Evolutionary conservation across 2,329 filamentous ascomycete species (phyloP), one percentile per base, ranked within the genome.

Genomic region (Colletotrichum lindemuthianum): DNA sequence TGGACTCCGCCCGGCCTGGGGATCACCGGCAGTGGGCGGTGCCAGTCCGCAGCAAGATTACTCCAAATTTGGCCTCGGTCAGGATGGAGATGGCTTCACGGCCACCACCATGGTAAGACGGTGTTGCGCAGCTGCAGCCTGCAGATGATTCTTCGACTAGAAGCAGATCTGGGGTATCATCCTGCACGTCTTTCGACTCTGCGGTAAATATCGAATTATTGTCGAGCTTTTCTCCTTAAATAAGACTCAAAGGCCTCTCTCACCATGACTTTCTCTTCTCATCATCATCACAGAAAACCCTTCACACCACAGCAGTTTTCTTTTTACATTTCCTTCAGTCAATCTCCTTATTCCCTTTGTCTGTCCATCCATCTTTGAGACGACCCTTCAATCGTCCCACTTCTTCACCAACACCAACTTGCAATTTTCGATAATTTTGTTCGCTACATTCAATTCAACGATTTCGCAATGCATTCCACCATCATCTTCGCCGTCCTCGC

Each of bases 321-420:
- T 43, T 43, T 49, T 15, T 11, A 33, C 33, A 34, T 57, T 47
- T 64, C 51, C 34, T 43, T 13, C 45, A 15, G 11, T 55, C 9
- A 24, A 39, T 59, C 54, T 67, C 47, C 60, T 65, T 65, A 40
- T 67, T 48, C 65, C 55, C 47, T 67, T 60, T 60, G 55, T 65
- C 51, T 36, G 24, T 55, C 50, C 50, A 43, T 53, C 63, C 59
- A 49, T 58, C 47, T 16, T 64, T 36, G 32, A 34, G 51, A 41
- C 16, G 51, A 37, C 56, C 50, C 9, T 9, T 56, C 45, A 45
- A 24, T n/a, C 32, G 36, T 61, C 24, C 24, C 37, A 37, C 32
- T 52, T 43, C 51, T 43, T 34, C 45, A 24, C 37, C 24, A 15
- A 16, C 12, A 2, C 16, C 52, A 32, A 36, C 43, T 11, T 36